Conservation (phyloP, 2,329 filamentous ascomycete species). For the Pseudogymnoascus pannorum region DNA sequence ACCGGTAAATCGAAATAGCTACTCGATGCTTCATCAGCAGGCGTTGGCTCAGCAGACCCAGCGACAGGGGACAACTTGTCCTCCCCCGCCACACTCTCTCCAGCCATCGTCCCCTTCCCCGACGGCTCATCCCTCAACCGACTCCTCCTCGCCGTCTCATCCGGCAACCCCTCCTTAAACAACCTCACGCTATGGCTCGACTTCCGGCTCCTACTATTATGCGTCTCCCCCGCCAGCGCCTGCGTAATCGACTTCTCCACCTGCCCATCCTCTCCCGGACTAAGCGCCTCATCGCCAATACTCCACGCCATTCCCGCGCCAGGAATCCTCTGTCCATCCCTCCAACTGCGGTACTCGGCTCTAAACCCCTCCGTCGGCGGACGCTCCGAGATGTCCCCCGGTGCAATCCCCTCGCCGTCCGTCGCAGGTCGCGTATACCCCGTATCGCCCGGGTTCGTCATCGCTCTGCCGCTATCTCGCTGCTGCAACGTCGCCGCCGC, state of each 20-base stretch:
- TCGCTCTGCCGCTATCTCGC: constrained; percentile 1
- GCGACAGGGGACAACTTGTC: too few species aligned
- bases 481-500: constrained; percentile 16
- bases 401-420: constrained; percentile 16
- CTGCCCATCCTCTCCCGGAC: constrained; percentile 49
- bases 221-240: constrained; percentile 53
- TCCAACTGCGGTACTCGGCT: constrained; percentile 29
- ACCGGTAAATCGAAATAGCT: too few species aligned
- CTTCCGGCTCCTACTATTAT: constrained; percentile 58
- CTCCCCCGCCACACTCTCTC: too few species aligned
- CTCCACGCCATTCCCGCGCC: constrained; percentile 54
- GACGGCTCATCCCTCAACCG: too few species aligned
- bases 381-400: constrained; percentile 20
- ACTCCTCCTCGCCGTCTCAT: constrained; percentile 48
- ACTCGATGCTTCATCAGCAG: not conserved
- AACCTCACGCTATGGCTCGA: constrained; percentile 60
- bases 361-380: constrained; percentile 26
- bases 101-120: too few species aligned
- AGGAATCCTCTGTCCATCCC: constrained; percentile 20
- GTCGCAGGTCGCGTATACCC: constrained; percentile 24
- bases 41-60: not conserved
- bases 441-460: constrained; percentile 29
- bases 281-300: constrained; percentile 48
- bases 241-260: constrained; percentile 60
- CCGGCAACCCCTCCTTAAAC: constrained; percentile 58